Evolutionary conservation across 345 rosid species (phyloP).

Genomic region (Eucalyptus virginea): DNA sequence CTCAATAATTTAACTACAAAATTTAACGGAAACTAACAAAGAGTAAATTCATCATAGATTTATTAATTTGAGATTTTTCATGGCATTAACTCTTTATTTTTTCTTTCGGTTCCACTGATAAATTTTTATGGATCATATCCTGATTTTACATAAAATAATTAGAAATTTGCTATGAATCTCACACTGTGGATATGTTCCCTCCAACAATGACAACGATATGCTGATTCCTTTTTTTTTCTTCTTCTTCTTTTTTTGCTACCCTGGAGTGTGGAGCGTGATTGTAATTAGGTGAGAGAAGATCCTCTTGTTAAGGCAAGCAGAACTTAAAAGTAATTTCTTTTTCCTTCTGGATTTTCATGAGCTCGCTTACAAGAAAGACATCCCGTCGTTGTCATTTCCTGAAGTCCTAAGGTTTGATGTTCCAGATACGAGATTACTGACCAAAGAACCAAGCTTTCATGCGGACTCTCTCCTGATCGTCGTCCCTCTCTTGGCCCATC

Average conservation of each 20-base stretch:
- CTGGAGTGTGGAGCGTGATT: neutral
- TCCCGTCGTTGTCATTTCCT: neutral
- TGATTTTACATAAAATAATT: too few species aligned
- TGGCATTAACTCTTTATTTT: accelerated
- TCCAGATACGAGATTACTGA: neutral
- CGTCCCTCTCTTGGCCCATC: neutral
- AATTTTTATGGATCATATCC: too few species aligned
- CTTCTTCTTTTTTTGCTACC: neutral
- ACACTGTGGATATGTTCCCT: too few species aligned
- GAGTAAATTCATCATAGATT: accelerated
- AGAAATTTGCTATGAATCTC: too few species aligned
- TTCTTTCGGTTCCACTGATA: accelerated
- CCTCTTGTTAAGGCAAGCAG: neutral
- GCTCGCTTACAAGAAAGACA: neutral
- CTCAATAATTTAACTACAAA: too few species aligned
- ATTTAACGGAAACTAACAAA: accelerated
- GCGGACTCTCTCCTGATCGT: neutral
- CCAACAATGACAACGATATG: too few species aligned
- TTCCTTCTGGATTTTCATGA: neutral
- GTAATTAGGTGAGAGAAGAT: neutral
- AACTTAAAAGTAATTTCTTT: neutral
- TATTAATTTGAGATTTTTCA: accelerated
- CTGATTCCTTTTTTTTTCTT: too few species aligned
- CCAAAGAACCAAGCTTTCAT: neutral
- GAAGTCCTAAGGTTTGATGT: neutral